A percentile compares a stretch with the other conserved stretches of the same genome.
These are phyloP conservation scores for Clonostachys rhizophaga DNA, from an alignment of 2,329 filamentous ascomycete genomes.

Conservation along the genomic window DNA sequence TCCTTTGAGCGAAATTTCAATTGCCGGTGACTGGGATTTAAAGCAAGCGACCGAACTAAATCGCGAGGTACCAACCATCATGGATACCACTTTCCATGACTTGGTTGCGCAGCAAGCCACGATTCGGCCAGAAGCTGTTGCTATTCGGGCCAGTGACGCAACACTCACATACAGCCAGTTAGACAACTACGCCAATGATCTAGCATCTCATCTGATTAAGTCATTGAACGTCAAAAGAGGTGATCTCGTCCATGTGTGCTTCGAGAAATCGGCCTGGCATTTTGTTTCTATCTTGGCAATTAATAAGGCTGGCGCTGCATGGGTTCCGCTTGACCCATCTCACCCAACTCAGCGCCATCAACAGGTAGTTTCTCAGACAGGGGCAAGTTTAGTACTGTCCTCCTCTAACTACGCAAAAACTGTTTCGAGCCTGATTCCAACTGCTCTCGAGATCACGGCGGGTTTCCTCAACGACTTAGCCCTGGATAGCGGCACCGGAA, in stretches of 20 bases:
- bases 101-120: neutral
- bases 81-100: neutral
- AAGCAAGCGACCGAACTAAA: conserved; percentile 1
- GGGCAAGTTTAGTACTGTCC: neutral
- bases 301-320: neutral
- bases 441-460: neutral
- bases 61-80: neutral
- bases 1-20: neutral
- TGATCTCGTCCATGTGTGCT: neutral
- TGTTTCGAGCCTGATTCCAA: neutral
- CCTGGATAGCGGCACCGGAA: neutral
- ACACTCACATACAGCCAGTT: conserved; percentile 29
- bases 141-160: neutral
- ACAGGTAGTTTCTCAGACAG: neutral
- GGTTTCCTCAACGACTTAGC: neutral
- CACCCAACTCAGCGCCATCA: neutral
- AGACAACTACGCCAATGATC: neutral
- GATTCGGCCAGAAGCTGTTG: conserved; percentile 4
- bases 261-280: neutral
- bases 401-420: neutral
- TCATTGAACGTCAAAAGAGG: conserved; percentile 13
- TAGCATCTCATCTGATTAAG: neutral
- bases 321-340: neutral
- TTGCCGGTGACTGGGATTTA: neutral
- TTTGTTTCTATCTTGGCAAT: neutral